Conservation (phyloP, 2,329 filamentous ascomycete species). For the Hymenoscyphus scutula region DNA sequence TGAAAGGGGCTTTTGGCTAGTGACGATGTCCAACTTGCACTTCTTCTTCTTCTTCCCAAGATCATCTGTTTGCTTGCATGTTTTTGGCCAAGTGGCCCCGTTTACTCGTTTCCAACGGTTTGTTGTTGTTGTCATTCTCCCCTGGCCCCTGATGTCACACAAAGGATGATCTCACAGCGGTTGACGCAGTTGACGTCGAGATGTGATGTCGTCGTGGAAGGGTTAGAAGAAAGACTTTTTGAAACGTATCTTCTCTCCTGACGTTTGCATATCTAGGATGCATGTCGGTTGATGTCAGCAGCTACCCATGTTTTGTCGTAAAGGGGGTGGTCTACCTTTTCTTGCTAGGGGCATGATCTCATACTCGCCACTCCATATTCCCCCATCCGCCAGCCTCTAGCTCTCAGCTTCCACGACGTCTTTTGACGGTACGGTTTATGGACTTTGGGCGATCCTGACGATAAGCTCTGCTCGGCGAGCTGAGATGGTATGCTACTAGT, state of each 20-base stretch:
- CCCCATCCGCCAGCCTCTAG: background rate
- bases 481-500: background rate
- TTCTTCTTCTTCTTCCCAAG: background rate
- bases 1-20: background rate
- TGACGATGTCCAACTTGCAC: background rate
- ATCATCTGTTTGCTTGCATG: background rate
- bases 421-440: background rate
- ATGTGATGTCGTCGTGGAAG: background rate
- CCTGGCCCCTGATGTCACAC: background rate
- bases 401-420: background rate
- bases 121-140: too few species aligned
- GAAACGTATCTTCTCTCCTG: background rate
- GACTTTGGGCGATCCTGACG: background rate
- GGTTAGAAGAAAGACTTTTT: background rate
- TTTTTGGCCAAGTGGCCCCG: background rate
- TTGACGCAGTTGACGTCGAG: background rate
- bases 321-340: background rate
- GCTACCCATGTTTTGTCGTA: background rate
- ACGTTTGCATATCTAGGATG: background rate
- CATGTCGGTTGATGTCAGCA: constrained; percentile 4
- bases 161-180: background rate
- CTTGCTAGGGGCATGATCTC: background rate
- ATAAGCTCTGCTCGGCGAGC: background rate
- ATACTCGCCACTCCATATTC: background rate
- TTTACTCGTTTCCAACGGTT: background rate